Base-by-base conservation (phyloP, 2,329 filamentous ascomycete species). In the Fusarium abutilonis region DNA sequence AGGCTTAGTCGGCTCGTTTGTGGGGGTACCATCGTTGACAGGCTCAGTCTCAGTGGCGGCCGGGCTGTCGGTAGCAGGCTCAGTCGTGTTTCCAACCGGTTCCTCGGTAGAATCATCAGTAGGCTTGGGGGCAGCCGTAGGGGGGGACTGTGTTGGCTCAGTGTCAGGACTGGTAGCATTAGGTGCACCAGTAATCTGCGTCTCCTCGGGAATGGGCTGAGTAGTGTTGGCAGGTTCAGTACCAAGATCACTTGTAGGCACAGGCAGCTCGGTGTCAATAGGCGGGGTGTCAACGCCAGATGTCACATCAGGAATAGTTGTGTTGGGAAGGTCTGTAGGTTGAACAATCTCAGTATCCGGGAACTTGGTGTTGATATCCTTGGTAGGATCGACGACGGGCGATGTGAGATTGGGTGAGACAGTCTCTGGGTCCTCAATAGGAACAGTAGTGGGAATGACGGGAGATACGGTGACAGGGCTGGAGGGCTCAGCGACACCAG, bases 11-110 rank as follows among this genome's bases (percentile, higher is more conserved):
- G 64, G 63, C 52, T 57, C 44, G 23, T 39, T 28, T 7, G 60
- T 67, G 34, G 44, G 49, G 53, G 53, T 66, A 15, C 42, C 64
- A n/a, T 63, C 55, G 13, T 53, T 59, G 35, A 66, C 62, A 2
- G 38, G 35, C 15, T 60, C 54, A 11, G 62, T 63, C 43, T 65
- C 41, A 13, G 63, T 64, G 9, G 56, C 50, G 7, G 56, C 50
- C 6, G 60, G 45, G 15, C 17, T 19, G 13, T 41, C 42, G 28
- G 53, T 56, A 15, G 47, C 44, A n/a, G 68, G 49, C 21, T 60
- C 58, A 14, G 59, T 56, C 7, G 28, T 46, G 38, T 52, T 52
- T 9, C 34, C 55, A 10, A 53, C 34, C 6, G 60, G 60, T 4
- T 35, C 45, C 9, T 50, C 39, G 4, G 40, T 56, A 14, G 52